Percentiles rank a stretch among this genome's conserved stretches.
Conservation (phyloP, 495 filamentous ascomycete species). For the Neurospora sp. region DNA sequence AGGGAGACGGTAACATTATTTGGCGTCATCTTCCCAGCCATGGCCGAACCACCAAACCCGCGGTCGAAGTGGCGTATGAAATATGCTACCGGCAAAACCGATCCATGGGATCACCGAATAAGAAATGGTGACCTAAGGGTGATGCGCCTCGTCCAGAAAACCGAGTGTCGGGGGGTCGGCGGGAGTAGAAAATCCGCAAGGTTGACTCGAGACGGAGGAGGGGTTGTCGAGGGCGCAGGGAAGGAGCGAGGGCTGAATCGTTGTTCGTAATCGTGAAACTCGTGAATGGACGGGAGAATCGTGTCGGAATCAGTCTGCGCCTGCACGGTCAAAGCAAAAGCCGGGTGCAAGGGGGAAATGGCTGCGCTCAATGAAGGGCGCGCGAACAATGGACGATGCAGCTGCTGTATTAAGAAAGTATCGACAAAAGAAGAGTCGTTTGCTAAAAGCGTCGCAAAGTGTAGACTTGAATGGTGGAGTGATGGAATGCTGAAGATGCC, state of each 20-base stretch:
- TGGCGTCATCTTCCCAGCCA: conserved; percentile 51
- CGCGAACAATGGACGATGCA: conserved; percentile 22
- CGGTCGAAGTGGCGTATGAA: conserved; percentile 11
- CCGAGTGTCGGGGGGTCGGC: neutral
- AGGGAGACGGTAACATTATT: conserved; percentile 53
- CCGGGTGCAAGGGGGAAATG: conserved; percentile 5
- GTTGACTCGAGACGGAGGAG: neutral
- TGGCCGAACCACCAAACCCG: conserved; percentile 8
- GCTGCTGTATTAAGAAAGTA: conserved; percentile 23
- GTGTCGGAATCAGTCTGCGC: neutral
- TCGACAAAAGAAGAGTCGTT: conserved; percentile 3
- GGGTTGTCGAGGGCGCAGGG: neutral
- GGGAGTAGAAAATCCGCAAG: neutral
- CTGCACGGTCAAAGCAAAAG: neutral
- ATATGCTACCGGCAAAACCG: conserved; percentile 14
- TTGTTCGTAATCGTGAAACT: neutral
- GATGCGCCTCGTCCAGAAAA: neutral
- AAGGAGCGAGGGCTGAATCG: neutral
- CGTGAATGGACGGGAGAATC: neutral
- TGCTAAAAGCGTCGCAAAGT: conserved; percentile 9
- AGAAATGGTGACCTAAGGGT: neutral
- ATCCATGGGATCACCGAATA: conserved; percentile 19
- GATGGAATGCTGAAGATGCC: neutral
- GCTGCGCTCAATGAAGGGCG: neutral
- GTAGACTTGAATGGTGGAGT: neutral